Percentiles rank a stretch among this genome's conserved stretches.
phyloP scores from a whole-genome alignment of 1,284 basidiomycete genomes.

The Cyathus pygmaeus region DNA sequence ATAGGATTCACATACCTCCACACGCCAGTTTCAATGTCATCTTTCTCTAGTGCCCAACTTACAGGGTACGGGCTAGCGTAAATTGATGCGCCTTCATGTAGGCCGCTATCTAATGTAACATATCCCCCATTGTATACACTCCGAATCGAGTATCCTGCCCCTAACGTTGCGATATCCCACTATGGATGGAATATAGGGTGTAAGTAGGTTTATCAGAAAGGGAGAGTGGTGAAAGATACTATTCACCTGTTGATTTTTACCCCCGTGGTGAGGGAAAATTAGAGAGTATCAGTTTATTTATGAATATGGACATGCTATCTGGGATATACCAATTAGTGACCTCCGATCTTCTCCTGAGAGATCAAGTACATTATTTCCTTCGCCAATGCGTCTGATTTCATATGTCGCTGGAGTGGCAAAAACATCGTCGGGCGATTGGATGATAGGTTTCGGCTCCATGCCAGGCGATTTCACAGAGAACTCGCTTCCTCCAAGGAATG shows the following conservation, averaged over 20 bases:
- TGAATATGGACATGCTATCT: background rate
- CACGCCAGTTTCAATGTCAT: slow-evolving; percentile 16
- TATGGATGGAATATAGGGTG: too few relatives aligned
- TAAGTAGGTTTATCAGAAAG: too few relatives aligned
- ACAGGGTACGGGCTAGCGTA: slow-evolving; percentile 35
- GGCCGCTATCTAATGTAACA: slow-evolving; percentile 35
- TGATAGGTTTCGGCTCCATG: background rate
- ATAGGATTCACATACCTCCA: slow-evolving; percentile 17
- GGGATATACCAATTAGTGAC: slow-evolving; percentile 26
- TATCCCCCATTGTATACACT: slow-evolving; percentile 34
- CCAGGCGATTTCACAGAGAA: background rate
- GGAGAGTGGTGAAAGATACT: background rate
- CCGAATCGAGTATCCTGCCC: slow-evolving; percentile 43
- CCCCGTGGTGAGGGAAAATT: slow-evolving; percentile 17
- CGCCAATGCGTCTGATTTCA: slow-evolving; percentile 27
- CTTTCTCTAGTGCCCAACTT: slow-evolving; percentile 35
- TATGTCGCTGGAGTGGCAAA: slow-evolving; percentile 37
- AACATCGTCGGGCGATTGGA: too few relatives aligned
- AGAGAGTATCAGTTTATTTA: background rate
- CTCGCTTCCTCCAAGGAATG: too few relatives aligned
- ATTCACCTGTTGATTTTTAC: slow-evolving; percentile 31
- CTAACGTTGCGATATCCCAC: slow-evolving; percentile 42
- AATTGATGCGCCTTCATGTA: slow-evolving; percentile 24
- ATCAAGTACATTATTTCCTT: slow-evolving; percentile 27
- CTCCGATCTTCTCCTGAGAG: slow-evolving; percentile 34